Conservation (phyloP, 2,329 filamentous ascomycete genomes). For the Aspergillus sp. region DNA sequence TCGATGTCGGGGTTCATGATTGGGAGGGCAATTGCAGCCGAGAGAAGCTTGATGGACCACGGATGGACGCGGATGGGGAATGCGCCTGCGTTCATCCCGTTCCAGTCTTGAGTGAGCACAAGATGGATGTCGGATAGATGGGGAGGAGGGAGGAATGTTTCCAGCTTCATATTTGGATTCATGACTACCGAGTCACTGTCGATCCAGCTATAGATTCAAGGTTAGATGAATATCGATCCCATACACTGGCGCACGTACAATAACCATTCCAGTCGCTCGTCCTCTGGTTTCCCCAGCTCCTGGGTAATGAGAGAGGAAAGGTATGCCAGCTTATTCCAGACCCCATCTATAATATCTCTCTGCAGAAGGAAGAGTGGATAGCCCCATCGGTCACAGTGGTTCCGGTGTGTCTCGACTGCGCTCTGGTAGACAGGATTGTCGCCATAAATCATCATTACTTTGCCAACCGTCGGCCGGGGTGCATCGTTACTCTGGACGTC, state of each 20-base stretch:
- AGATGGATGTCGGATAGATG: slow-evolving; percentile 30
- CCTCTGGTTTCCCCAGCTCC: slow-evolving; percentile 29
- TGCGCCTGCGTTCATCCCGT: slow-evolving; percentile 35
- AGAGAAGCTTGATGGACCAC: slow-evolving; percentile 34
- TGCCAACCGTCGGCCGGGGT: slow-evolving; percentile 11
- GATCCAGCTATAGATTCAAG: slow-evolving; percentile 28
- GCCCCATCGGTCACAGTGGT: slow-evolving; percentile 42
- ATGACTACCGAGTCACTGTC: slow-evolving; percentile 36
- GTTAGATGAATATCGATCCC: not conserved
- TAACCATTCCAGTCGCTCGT: slow-evolving; percentile 32
- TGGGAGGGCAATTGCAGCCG: slow-evolving; percentile 27
- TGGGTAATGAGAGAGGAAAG: slow-evolving; percentile 36
- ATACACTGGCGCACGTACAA: slow-evolving; percentile 22
- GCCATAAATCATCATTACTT: slow-evolving; percentile 20
- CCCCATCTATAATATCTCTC: slow-evolving; percentile 41
- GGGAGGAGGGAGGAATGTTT: slow-evolving; percentile 34
- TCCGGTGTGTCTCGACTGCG: slow-evolving; percentile 42
- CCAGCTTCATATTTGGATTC: slow-evolving; percentile 34
- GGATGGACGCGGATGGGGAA: slow-evolving; percentile 36
- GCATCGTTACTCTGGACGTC: not conserved
- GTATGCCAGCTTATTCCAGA: slow-evolving; percentile 49
- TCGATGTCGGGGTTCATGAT: slow-evolving; percentile 20
- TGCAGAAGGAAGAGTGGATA: slow-evolving; percentile 46
- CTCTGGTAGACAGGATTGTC: slow-evolving; percentile 39
- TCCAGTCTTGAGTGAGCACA: slow-evolving; percentile 31